Percentiles rank a stretch among this genome's conserved stretches.
phyloP scores from a whole-genome alignment of 1,284 basidiomycete genomes.

The Ustilago nuda region DNA sequence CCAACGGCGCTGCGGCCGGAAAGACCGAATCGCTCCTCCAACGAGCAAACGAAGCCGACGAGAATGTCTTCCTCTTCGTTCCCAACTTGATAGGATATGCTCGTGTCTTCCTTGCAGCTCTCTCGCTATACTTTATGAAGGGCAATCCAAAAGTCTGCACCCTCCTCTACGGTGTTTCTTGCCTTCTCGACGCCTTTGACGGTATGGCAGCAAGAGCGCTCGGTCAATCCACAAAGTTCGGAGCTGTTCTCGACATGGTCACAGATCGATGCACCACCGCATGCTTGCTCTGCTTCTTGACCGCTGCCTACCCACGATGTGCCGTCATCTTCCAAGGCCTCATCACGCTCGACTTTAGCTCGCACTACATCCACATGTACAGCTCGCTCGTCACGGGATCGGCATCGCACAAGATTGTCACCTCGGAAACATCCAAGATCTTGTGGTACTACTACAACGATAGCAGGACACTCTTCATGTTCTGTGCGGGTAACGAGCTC shows the following conservation, averaged over 20 bases:
- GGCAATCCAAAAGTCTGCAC: slow-evolving; percentile 88
- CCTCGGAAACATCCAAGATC: slow-evolving; percentile 89
- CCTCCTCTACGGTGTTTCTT: slow-evolving; percentile 88
- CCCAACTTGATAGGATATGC: slow-evolving; percentile 96
- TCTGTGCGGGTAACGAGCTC: slow-evolving; percentile 96
- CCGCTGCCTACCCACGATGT: slow-evolving; percentile 84
- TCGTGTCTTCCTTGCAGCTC: slow-evolving; percentile 87
- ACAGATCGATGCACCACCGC: slow-evolving; percentile 98
- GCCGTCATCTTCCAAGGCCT: slow-evolving; percentile 92
- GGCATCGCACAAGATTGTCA: slow-evolving; percentile 89
- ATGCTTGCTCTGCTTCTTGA: slow-evolving; percentile 92
- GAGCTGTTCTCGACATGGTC: slow-evolving; percentile 98
- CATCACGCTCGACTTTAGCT: slow-evolving; percentile 96
- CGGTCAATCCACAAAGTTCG: slow-evolving; percentile 91
- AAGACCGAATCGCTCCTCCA: slow-evolving; percentile 37
- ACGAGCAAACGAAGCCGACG: slow-evolving; percentile 52
- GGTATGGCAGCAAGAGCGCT: slow-evolving; percentile 91
- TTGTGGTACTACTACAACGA: slow-evolving; percentile 94
- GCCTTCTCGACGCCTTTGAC: slow-evolving; percentile 93
- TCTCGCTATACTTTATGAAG: slow-evolving; percentile 89
- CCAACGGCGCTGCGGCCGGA: slow-evolving; percentile 28
- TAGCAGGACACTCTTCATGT: slow-evolving; percentile 86
- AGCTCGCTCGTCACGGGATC: slow-evolving; percentile 94
- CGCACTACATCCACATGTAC: slow-evolving; percentile 99
- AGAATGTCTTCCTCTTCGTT: slow-evolving; percentile 77